Conservation (phyloP, 164 flowering plant genomes). For the Saururus chinensis region DNA sequence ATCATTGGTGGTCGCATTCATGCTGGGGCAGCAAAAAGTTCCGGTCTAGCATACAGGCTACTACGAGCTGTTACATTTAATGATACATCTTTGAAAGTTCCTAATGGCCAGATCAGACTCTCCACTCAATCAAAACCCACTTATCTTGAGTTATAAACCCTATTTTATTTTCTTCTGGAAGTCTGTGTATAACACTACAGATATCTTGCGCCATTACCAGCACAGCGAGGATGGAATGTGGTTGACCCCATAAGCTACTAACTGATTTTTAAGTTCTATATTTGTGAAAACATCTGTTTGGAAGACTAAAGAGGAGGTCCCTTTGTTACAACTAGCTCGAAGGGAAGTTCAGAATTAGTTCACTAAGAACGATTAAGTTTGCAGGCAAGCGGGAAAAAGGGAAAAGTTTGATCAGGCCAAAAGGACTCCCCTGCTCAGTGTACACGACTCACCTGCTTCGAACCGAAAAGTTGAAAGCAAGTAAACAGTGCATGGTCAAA, state of each 20-base stretch:
- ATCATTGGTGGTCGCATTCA: not conserved
- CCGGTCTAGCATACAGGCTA: too few species aligned
- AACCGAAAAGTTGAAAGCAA: not conserved
- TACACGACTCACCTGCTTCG: not conserved
- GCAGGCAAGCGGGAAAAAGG: not conserved
- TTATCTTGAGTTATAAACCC: not conserved
- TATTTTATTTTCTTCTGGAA: not conserved
- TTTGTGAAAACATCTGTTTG: too few species aligned
- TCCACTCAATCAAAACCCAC: not conserved
- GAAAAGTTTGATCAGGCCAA: not conserved
- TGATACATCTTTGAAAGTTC: not conserved
- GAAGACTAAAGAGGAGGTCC: too few species aligned
- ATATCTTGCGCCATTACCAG: not conserved
- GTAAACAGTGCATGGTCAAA: not conserved
- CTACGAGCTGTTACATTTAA: constrained; percentile 2
- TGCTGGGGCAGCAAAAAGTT: not conserved
- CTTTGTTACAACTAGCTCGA: too few species aligned
- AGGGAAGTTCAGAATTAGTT: too few species aligned
- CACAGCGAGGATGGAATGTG: too few species aligned
- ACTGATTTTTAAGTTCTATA: too few species aligned
- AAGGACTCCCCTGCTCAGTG: not conserved
- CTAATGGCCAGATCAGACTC: constrained; percentile 1
- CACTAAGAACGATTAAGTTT: too few species aligned
- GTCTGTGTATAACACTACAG: not conserved
- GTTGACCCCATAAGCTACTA: too few species aligned